Base-by-base conservation (phyloP, 2,329 filamentous ascomycete genomes). In the Paecilomyces variotii region DNA sequence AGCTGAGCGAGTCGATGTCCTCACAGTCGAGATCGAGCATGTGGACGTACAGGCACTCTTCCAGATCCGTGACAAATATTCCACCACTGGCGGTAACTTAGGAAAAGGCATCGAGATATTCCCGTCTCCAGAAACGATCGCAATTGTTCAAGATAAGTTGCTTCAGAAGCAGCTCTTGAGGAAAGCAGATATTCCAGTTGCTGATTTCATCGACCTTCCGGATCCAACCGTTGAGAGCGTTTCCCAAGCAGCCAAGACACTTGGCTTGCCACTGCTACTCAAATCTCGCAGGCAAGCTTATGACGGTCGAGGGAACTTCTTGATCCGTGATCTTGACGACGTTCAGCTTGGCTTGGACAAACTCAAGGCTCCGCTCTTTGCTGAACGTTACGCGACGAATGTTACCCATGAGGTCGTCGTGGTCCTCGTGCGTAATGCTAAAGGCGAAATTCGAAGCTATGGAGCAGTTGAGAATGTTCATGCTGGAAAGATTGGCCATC, bases 1-100 rank as follows among this genome's bases (percentile, higher is more conserved):
- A 3, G 89, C 91, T 1, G 73, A 80, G n/a, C 76, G 80, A 55
- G 89, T 85, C 62, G 88, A 93, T 70, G 83, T 94, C 24, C 78
- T 96, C 60, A 95, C 90, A 0, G 88, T 94, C n/a, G 91, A 96
- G 74, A 95, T 94, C 62, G 91, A 96, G 78, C 91, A 96, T 72
- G 87, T 96, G 59, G 84, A 95, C 71, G 91, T 90, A 11, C 79
- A 89, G 28, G 86, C 92, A 25, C 81, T 96, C 3, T 88, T 94
- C 72, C 88, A 93, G 70, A 85, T 96, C 85, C n/a, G 75, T 79
- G 58, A 60, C n/a, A 59, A 64, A 56, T 56, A 61, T 28, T 56
- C 62, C 7, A 60, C 56, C 39, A 53, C 65, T 19, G 56, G 60
- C 6, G 63, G 60, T n/a, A 62, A 60, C 35, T 54, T 64, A n/a